Conservation (phyloP, 352 stramenopile genomes). For the Phytopythium aichiense region DNA sequence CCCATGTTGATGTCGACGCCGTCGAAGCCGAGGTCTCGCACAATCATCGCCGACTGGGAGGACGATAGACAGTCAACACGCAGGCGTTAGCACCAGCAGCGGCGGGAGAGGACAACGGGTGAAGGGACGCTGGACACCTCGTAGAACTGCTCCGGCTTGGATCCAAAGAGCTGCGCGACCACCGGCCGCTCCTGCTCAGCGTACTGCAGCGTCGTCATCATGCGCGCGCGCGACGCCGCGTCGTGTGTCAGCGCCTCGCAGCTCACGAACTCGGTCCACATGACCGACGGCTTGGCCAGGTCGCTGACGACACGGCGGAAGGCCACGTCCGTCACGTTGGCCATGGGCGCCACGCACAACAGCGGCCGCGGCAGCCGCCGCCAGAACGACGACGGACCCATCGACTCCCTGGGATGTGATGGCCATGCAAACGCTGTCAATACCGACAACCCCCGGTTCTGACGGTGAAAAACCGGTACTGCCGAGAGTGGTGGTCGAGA, state of each 20-base stretch:
- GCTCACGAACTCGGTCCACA: constrained; percentile 87
- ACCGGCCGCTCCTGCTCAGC: constrained; percentile 66
- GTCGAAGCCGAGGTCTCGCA: constrained; percentile 77
- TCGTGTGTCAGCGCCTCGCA: constrained; percentile 77
- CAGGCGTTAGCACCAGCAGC: background rate
- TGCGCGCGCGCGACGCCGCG: constrained; percentile 47
- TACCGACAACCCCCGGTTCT: too few relatives aligned
- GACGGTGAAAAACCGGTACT: too few relatives aligned
- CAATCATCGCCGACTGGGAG: constrained; percentile 62
- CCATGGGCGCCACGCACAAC: constrained; percentile 82
- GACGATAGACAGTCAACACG: background rate
- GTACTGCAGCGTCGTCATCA: constrained; percentile 79
- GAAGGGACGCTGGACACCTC: constrained; percentile 29
- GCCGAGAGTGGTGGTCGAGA: too few relatives aligned
- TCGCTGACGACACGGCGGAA: constrained; percentile 73
- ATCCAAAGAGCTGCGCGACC: constrained; percentile 81
- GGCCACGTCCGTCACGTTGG: constrained; percentile 76
- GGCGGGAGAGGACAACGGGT: background rate
- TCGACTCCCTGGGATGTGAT: background rate
- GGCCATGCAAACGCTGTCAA: background rate
- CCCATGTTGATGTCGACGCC: constrained; percentile 88
- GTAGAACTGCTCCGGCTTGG: constrained; percentile 84
- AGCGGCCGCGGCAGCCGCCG: constrained; percentile 52
- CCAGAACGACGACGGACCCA: constrained; percentile 45
- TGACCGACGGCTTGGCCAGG: constrained; percentile 73